phyloP scores from a whole-genome alignment of 1,284 basidiomycete species.

The Tetrapyrgos nigripes region DNA sequence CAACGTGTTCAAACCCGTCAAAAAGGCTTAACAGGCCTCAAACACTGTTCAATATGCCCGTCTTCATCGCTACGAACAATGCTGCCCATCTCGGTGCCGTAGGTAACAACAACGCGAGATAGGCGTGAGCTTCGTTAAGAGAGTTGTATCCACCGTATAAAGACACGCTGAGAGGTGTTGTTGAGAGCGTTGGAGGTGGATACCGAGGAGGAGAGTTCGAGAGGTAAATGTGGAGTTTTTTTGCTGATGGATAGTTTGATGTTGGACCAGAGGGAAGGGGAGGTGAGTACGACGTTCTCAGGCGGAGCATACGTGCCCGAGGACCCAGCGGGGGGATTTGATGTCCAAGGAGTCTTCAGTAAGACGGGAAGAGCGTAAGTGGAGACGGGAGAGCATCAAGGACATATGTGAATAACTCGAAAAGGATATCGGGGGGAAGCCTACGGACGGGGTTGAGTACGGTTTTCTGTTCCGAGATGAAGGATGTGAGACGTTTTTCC shows the following conservation, averaged over 20 bases:
- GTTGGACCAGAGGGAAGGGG: conserved; percentile 8
- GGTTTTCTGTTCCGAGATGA: not conserved
- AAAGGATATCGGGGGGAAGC: conserved; percentile 1
- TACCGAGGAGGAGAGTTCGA: not conserved
- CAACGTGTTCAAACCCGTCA: not conserved
- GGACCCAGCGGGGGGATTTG: conserved; percentile 5
- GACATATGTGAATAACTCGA: not conserved
- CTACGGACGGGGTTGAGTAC: not conserved
- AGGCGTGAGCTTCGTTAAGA: not conserved
- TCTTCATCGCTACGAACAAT: not conserved
- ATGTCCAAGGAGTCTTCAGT: conserved; percentile 2
- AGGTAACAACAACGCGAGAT: not conserved
- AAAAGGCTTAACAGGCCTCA: not conserved
- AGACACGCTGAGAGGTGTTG: not conserved
- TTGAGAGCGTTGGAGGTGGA: not conserved
- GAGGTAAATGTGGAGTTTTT: not conserved
- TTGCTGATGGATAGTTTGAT: not conserved
- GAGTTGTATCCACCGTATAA: not conserved
- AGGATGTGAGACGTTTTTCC: not conserved
- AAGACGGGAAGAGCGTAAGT: not conserved
- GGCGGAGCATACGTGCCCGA: conserved; percentile 2
- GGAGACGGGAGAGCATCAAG: not conserved
- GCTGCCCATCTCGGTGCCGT: not conserved
- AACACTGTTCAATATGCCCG: not conserved
- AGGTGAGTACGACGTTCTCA: conserved; percentile 7